Conservation (phyloP, 441 rosid genomes). For the Pelargonium cotyledonis region DNA sequence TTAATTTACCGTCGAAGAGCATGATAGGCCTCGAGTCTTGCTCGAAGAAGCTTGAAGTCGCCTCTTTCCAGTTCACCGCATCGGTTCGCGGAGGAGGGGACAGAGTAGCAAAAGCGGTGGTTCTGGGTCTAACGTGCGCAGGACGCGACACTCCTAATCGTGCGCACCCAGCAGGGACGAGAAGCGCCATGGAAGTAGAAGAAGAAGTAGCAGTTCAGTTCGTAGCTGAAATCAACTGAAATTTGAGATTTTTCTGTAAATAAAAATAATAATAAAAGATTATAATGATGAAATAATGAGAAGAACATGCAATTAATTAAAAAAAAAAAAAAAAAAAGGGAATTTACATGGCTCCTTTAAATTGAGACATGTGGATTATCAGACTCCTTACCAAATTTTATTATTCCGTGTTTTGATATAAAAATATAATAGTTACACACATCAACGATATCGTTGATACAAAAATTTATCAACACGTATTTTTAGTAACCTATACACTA, state of each 20-base stretch:
- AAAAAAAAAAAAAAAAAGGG: no score
- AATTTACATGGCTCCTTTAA: neutral
- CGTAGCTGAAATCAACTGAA: no score
- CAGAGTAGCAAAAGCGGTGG: constrained; percentile 33
- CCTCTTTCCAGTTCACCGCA: constrained; percentile 46
- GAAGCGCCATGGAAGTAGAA: constrained; percentile 36
- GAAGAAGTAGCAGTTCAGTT: neutral
- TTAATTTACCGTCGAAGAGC: constrained; percentile 63
- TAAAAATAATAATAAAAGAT: neutral
- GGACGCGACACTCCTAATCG: constrained; percentile 19
- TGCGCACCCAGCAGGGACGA: constrained; percentile 33
- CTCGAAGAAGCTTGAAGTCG: constrained; percentile 64
- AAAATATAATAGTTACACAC: no score
- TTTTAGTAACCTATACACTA: no score
- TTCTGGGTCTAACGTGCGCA: constrained; percentile 22
- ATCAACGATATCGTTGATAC: no score
- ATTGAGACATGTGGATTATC: neutral
- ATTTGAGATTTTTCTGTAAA: neutral
- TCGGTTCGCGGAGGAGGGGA: constrained; percentile 29
- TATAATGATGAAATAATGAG: no score
- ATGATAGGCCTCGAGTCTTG: constrained; percentile 76
- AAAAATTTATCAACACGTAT: no score
- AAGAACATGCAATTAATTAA: no score
- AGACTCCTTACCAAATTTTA: neutral
- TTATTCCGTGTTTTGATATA: no score